Percentiles rank a stretch among this genome's conserved stretches.
Conservation (phyloP, 345 rosid species). For the Citrus reticulata region DNA sequence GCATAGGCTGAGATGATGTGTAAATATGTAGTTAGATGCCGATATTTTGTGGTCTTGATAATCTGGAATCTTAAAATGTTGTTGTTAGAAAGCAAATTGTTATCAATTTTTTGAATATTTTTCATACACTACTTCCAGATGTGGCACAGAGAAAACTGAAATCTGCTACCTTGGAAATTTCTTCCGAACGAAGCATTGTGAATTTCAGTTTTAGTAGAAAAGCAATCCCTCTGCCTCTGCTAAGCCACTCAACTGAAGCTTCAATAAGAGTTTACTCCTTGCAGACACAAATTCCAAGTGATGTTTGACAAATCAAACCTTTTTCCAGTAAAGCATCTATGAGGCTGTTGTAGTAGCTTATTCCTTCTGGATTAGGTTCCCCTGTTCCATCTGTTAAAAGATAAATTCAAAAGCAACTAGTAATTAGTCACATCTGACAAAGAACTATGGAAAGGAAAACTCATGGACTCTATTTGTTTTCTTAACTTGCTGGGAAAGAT, state of each 20-base stretch:
- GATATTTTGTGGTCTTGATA: no score
- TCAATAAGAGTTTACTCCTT: neutral
- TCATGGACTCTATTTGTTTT: neutral
- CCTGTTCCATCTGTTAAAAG: constrained; percentile 75
- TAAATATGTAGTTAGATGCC: no score
- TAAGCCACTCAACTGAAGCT: neutral
- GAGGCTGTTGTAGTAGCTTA: constrained; percentile 62
- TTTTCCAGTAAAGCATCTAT: constrained; percentile 65
- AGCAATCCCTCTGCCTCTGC: no score
- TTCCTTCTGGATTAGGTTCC: constrained; percentile 61
- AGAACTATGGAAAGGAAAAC: neutral
- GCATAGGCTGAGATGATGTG: no score
- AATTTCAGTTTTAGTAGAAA: no score
- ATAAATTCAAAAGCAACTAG: constrained; percentile 1
- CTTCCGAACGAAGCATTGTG: no score
- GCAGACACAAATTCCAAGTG: neutral
- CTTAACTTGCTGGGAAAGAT: constrained; percentile 69
- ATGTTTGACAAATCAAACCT: constrained; percentile 31
- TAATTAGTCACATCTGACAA: neutral
- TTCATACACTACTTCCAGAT: no score
- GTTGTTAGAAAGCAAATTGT: no score
- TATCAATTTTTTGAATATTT: no score
- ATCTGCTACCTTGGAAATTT: no score
- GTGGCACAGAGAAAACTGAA: no score
- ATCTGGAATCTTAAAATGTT: no score